Evolutionary conservation across 441 rosid species (phyloP).

Genomic region (Adansonia grandidieri): DNA sequence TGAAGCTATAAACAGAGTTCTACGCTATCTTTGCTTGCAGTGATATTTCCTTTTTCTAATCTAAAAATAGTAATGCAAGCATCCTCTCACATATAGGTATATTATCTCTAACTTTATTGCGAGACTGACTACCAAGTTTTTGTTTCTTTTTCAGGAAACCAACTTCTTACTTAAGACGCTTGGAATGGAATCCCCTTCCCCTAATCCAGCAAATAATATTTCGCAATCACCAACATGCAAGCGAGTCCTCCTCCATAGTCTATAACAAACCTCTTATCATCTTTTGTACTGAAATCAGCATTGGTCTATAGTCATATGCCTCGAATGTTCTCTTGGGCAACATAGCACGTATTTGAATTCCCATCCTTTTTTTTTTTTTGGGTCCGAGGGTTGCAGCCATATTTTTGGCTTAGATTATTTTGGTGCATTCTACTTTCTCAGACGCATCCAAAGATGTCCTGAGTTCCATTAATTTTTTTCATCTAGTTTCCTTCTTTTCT

Average conservation of each 20-base stretch:
- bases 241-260: slow-evolving; percentile 93
- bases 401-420: slow-evolving; percentile 60
- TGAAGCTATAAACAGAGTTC: neutral
- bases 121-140: slow-evolving; percentile 29
- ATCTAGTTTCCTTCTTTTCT: slow-evolving; percentile 33
- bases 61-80: slow-evolving; percentile 12
- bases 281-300: slow-evolving; percentile 35
- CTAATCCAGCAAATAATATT: slow-evolving; percentile 57
- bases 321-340: slow-evolving; percentile 33
- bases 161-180: slow-evolving; percentile 92
- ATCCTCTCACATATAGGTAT: neutral
- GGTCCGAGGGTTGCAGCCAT: slow-evolving; percentile 64
- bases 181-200: slow-evolving; percentile 80
- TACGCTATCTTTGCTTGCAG: slow-evolving; percentile 7
- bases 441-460: slow-evolving; percentile 56
- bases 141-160: slow-evolving; percentile 71
- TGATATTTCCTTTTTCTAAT: neutral
- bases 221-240: slow-evolving; percentile 91
- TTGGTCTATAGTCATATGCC: slow-evolving; percentile 32
- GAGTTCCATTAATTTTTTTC: slow-evolving; percentile 44
- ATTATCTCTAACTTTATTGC: slow-evolving; percentile 22
- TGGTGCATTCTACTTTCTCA: slow-evolving; percentile 76
- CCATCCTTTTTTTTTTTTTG: slow-evolving; percentile 34
- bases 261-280: slow-evolving; percentile 51
- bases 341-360: slow-evolving; percentile 32